Base-by-base conservation (phyloP, 2,329 filamentous ascomycete genomes). In the Xylaria sp. region DNA sequence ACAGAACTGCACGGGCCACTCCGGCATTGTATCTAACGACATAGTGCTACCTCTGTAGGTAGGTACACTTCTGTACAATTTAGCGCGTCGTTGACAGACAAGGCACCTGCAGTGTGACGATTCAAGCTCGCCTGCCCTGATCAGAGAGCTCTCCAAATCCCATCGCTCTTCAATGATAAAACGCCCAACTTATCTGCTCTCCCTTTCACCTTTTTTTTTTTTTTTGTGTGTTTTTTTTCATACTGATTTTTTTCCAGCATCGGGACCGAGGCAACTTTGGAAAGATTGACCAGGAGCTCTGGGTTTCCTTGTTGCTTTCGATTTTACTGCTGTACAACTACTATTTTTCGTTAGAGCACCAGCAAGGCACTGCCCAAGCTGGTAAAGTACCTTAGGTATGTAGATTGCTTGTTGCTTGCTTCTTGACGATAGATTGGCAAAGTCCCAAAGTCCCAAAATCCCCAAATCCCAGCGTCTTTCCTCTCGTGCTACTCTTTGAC, bases 41-140 rank as follows among this genome's bases (percentile, higher is more conserved):
- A 37, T 55, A 18, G 53, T 25, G 53, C 53, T 37, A 54, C 51
- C 51, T 54, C 2, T n/a, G 3, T 2, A 35, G 27, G 29, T 2
- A 35, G 27, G 29, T 55, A 55, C n/a, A 55, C 54, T 9, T 35
- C 32, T 35, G 32, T 35, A 6, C 32, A 10, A 6, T 35, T 42
- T 53, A 60, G 60, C 40, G 60, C 40, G 18, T 23, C 18, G 29
- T 48, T 60, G 35, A 53, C 47, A 47, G 51, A 44, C 47, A 67
- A 66, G 67, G 69, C 69, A 66, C 27, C 69, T 71, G 69, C 66
- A 65, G 66, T 64, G 66, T 69, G 66, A 71, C 69, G 67, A 69
- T 67, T 71, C 63, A 57, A 67, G 60, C 63, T 69, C 50, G 57
- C 35, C 40, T 61, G 42, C 27, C 23, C 37, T 37, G 44, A 29